Percentiles rank a stretch among this genome's conserved stretches.
Conservation (phyloP, 208 protist species). For the Angomonas ambiguus region DNA sequence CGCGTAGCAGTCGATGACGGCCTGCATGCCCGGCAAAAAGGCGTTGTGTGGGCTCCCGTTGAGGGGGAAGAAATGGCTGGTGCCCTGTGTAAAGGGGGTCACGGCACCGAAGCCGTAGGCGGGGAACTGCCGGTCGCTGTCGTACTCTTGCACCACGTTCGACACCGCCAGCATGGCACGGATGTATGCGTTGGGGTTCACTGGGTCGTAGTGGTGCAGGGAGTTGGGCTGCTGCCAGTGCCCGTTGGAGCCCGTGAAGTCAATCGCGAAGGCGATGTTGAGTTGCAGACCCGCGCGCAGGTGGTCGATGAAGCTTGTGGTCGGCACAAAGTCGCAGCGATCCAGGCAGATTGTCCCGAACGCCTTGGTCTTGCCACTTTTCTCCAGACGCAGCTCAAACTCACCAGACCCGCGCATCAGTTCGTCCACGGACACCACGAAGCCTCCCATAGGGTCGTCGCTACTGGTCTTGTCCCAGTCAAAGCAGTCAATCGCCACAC, state of each 20-base stretch:
- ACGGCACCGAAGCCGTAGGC: conserved; percentile 45
- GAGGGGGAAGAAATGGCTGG: conserved; percentile 54
- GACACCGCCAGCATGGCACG: conserved; percentile 36
- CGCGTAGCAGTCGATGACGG: conserved; percentile 47
- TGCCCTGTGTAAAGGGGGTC: conserved; percentile 26
- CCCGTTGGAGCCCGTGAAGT: conserved; percentile 72
- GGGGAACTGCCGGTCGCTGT: conserved; percentile 41
- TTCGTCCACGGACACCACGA: conserved; percentile 20
- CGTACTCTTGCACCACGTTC: conserved; percentile 44
- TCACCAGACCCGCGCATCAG: conserved; percentile 6
- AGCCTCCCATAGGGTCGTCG: conserved; percentile 20
- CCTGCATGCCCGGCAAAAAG: conserved; percentile 50
- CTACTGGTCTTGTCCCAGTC: conserved; percentile 15
- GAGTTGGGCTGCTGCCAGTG: conserved; percentile 36
- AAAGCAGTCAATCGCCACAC: conserved; percentile 28
- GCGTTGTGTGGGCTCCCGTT: conserved; percentile 30
- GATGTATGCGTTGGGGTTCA: conserved; percentile 37
- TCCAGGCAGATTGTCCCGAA: conserved; percentile 28
- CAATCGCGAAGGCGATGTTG: conserved; percentile 61
- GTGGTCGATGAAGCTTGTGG: conserved; percentile 49
- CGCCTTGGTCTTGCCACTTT: conserved; percentile 23
- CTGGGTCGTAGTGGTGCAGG: conserved; percentile 47
- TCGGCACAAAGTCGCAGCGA: conserved; percentile 18
- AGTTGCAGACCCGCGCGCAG: conserved; percentile 45
- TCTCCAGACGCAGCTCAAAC: conserved; percentile 20